These are phyloP conservation scores for Aspergillus sp. DNA, from an alignment of 2,329 filamentous ascomycete species.

Conservation along the genomic window DNA sequence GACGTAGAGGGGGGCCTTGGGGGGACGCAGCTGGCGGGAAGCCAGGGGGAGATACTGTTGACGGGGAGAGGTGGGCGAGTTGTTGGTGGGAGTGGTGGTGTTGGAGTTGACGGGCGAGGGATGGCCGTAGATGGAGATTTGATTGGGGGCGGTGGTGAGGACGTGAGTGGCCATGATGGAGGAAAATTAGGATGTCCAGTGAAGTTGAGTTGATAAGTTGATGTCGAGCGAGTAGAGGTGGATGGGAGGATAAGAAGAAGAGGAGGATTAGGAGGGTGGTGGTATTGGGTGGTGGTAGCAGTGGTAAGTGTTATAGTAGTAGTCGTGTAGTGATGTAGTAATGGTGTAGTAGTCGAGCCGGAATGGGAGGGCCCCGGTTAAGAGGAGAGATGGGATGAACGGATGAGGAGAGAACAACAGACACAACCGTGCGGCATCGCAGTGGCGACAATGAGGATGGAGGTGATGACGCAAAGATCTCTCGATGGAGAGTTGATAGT, in stretches of 20 bases:
- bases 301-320: neutral
- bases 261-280: neutral
- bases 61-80: conserved; percentile 54
- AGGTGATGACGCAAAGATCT: conserved; percentile 2
- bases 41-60: conserved; percentile 42
- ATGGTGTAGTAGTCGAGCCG: neutral
- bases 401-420: conserved; percentile 2
- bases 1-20: conserved; percentile 61
- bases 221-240: neutral
- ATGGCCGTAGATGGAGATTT: conserved; percentile 40
- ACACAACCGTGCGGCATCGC: conserved; percentile 11
- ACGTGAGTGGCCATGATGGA: conserved; percentile 34
- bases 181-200: neutral
- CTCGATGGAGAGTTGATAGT: neutral
- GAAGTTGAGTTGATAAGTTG: neutral
- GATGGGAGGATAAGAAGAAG: neutral
- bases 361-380: neutral
- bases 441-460: conserved; percentile 12
- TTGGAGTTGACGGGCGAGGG: conserved; percentile 47
- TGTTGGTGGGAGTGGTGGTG: conserved; percentile 49
- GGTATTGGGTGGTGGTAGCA: neutral
- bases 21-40: conserved; percentile 57
- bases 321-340: neutral
- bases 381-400: neutral
- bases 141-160: conserved; percentile 30